Conservation (phyloP, 192 early-diverging fungal genomes). For the Rhizoclosmatium globosum region DNA sequence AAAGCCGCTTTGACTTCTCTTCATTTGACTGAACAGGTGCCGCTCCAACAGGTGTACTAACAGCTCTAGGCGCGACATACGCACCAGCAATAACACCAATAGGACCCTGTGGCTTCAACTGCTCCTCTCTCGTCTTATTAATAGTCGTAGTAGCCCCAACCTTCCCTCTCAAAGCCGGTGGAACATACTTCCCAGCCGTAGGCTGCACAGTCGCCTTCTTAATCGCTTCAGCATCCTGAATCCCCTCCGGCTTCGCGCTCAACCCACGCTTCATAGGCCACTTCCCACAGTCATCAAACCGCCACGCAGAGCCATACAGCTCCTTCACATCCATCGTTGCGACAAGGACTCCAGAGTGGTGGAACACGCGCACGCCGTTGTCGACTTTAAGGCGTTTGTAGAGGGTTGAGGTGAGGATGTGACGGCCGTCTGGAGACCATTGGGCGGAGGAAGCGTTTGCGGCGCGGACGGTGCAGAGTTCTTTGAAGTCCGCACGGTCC, state of each 20-base stretch:
- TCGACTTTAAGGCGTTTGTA: constrained; percentile 96
- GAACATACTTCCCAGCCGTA: constrained; percentile 59
- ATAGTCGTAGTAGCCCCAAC: constrained; percentile 40
- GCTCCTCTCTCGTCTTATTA: constrained; percentile 43
- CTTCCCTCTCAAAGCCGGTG: constrained; percentile 58
- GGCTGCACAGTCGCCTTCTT: constrained; percentile 42
- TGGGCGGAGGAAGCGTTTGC: constrained; percentile 85
- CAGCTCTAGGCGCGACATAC: constrained; percentile 1
- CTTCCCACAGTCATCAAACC: constrained; percentile 37
- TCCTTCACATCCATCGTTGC: constrained; percentile 82
- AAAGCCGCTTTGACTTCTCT: constrained; percentile 62
- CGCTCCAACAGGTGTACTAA: background rate
- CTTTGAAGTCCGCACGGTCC: constrained; percentile 88
- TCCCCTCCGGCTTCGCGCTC: constrained; percentile 75
- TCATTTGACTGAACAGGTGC: constrained; percentile 16
- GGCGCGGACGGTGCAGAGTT: constrained; percentile 81
- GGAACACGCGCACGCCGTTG: constrained; percentile 97
- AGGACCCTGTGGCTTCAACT: constrained; percentile 44
- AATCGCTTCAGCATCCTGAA: constrained; percentile 40
- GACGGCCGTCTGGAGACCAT: constrained; percentile 94
- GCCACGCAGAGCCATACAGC: constrained; percentile 79
- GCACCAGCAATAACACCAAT: constrained; percentile 40
- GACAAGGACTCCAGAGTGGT: constrained; percentile 88
- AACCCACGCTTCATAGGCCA: constrained; percentile 83
- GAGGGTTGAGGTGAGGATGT: constrained; percentile 92